Conservation (phyloP, 1,284 basidiomycete genomes). For the Trametes hirsuta region DNA sequence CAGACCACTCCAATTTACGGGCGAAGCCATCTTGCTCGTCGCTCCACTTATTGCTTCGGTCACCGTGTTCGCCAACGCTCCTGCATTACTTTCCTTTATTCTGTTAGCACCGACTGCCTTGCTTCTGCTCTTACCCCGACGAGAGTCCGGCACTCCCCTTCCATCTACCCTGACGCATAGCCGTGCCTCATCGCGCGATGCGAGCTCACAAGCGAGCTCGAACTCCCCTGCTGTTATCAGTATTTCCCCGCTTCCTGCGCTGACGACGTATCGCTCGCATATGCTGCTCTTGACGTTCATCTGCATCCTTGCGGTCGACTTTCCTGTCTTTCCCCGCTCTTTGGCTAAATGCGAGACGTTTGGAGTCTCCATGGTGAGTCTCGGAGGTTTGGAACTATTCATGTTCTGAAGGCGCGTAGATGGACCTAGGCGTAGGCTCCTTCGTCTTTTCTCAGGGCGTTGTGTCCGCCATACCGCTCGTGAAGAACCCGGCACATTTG, state of each 20-base stretch:
- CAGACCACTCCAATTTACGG: constrained; percentile 43
- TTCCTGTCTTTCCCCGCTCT: constrained; percentile 85
- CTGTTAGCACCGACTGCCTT: constrained; percentile 51
- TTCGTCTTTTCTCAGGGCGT: constrained; percentile 96
- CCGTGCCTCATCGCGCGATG: constrained; percentile 28
- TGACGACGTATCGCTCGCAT: constrained; percentile 91
- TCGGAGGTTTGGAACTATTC: neutral
- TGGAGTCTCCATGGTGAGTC: constrained; percentile 86
- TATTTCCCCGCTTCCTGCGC: constrained; percentile 59
- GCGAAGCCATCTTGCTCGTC: constrained; percentile 71
- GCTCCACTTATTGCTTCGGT: constrained; percentile 80
- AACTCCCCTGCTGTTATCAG: constrained; percentile 11
- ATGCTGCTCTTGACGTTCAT: constrained; percentile 95
- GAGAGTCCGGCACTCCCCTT: constrained; percentile 51
- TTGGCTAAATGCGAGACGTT: constrained; percentile 95
- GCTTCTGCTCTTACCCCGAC: constrained; percentile 45
- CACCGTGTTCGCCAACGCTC: constrained; percentile 70
- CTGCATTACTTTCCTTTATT: constrained; percentile 54
- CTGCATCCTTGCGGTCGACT: constrained; percentile 96
- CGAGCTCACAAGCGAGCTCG: constrained; percentile 10
- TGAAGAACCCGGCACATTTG: constrained; percentile 62
- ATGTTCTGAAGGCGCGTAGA: constrained; percentile 51
- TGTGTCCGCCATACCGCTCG: constrained; percentile 79
- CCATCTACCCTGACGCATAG: constrained; percentile 44
- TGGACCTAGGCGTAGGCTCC: constrained; percentile 97